Evolutionary conservation across 2,329 filamentous ascomycete genomes (phyloP).

Genomic region (Clarireedia paspali): DNA sequence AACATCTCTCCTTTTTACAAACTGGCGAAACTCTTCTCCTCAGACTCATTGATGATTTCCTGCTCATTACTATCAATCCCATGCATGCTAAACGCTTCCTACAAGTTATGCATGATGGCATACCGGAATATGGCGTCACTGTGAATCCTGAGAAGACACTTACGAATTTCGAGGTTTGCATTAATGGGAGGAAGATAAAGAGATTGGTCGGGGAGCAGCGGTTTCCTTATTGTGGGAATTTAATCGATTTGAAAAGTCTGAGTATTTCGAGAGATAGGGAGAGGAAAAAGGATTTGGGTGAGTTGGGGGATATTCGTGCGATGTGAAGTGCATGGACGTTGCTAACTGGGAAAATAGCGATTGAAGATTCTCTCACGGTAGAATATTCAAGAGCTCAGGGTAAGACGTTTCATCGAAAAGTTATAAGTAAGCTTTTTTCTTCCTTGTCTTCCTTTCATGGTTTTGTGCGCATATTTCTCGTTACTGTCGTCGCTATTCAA

Average conservation of each 20-base stretch:
- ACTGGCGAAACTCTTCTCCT: conserved; percentile 58
- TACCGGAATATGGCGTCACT: conserved; percentile 71
- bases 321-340: neutral
- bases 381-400: conserved; percentile 68
- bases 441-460: neutral
- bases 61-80: conserved; percentile 70
- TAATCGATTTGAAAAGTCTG: conserved; percentile 68
- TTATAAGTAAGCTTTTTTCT: conserved; percentile 48
- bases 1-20: conserved; percentile 59
- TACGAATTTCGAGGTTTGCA: conserved; percentile 66
- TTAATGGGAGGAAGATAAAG: conserved; percentile 46
- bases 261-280: conserved; percentile 65
- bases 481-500: no score
- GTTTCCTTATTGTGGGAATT: conserved; percentile 88
- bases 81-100: conserved; percentile 66
- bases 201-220: conserved; percentile 34
- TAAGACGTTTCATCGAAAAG: conserved; percentile 71
- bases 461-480: neutral
- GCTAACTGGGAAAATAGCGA: conserved; percentile 28
- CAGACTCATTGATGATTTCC: conserved; percentile 85
- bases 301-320: conserved; percentile 19
- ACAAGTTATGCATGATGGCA: conserved; percentile 68
- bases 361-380: conserved; percentile 70
- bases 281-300: conserved; percentile 43
- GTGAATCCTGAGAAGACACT: conserved; percentile 75